Evolutionary conservation across 1,284 basidiomycete species (phyloP).

Genomic region (Sanghuangporus sanghuang): DNA sequence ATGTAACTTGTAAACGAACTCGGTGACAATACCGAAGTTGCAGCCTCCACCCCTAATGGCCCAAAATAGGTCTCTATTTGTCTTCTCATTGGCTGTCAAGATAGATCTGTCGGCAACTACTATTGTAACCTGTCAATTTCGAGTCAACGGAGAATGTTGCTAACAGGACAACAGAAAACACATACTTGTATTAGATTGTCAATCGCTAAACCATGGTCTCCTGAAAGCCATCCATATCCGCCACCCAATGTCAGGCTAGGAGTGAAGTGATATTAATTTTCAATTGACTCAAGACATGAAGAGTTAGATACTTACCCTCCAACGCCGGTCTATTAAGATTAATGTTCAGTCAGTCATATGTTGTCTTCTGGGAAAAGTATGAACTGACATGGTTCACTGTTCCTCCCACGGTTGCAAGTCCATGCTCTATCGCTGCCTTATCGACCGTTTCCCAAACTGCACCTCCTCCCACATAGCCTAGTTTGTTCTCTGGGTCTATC

Average conservation of each 20-base stretch:
- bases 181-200: conserved; percentile 48
- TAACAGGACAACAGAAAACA: neutral
- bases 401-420: conserved; percentile 45
- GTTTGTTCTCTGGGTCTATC: conserved; percentile 38
- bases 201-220: conserved; percentile 44
- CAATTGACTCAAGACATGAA: neutral
- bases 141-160: neutral
- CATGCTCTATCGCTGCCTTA: conserved; percentile 38
- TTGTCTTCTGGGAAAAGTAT: conserved; percentile 8
- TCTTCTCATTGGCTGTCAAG: conserved; percentile 35
- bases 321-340: conserved; percentile 41
- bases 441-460: conserved; percentile 50
- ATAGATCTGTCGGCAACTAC: conserved; percentile 46
- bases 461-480: conserved; percentile 48
- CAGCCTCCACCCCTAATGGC: conserved; percentile 51
- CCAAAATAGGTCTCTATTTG: conserved; percentile 53
- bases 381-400: conserved; percentile 49
- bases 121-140: conserved; percentile 37
- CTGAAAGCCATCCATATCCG: conserved; percentile 51
- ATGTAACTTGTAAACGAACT: conserved; percentile 46
- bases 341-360: neutral
- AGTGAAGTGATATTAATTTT: conserved; percentile 2
- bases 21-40: conserved; percentile 56
- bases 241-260: conserved; percentile 49
- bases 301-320: conserved; percentile 35